These are phyloP conservation scores for Blastocystis sp. DNA, from an alignment of 352 stramenopile genomes.

Conservation along the genomic window DNA sequence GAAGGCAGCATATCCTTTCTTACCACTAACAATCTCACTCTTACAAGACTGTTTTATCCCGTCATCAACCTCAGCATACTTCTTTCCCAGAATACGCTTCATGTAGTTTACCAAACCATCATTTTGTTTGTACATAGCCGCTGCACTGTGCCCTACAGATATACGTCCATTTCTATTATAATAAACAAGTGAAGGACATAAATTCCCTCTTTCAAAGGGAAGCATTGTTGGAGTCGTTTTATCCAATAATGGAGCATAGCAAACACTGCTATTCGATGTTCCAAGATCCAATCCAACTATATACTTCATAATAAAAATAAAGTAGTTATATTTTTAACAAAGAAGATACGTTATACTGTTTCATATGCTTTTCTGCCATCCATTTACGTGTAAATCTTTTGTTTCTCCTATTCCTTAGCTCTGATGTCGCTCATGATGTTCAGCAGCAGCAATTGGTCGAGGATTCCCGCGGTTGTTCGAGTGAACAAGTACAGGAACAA, in stretches of 20 bases:
- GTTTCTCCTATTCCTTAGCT: background rate
- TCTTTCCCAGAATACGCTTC: conserved; percentile 7
- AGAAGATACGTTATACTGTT: too few species aligned
- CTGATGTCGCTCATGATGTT: conserved; percentile 41
- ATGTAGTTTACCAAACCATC: background rate
- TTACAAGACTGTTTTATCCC: background rate
- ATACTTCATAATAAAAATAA: background rate
- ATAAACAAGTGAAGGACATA: background rate
- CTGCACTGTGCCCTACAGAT: background rate
- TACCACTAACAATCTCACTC: background rate
- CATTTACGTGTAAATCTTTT: background rate
- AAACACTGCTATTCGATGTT: background rate
- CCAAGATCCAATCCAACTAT: conserved; percentile 14
- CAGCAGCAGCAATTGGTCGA: conserved; percentile 22
- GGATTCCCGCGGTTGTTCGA: conserved; percentile 91
- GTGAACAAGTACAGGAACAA: conserved; percentile 86
- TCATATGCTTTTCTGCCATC: background rate
- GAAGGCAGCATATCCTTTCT: background rate
- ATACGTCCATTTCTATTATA: background rate
- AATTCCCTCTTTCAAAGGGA: background rate
- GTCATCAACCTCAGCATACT: background rate
- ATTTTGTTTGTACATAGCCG: background rate
- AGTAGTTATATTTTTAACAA: too few species aligned
- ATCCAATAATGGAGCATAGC: background rate
- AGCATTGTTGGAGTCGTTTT: background rate